Evolutionary conservation across 345 rosid genomes (phyloP), one percentile per base, ranked within the genome.

Genomic region (Populus deltoides): DNA sequence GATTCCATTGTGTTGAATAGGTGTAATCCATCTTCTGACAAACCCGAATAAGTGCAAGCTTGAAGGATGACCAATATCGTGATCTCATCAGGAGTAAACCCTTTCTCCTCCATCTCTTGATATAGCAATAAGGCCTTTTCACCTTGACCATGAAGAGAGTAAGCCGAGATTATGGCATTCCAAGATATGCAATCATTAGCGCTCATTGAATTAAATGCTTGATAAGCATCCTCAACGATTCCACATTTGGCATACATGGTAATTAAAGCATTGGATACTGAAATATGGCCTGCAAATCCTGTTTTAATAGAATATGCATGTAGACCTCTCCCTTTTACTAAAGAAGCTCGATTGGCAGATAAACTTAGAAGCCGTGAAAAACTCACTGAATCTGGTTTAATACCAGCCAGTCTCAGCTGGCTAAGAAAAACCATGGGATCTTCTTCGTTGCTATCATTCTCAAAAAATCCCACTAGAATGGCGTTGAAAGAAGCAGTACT

Each of bases 211-310:
- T 51, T 73, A 70, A 86, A 83, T 25, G 66, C 66, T 70, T 24
- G 76, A 79, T 65, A 59, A 22, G 83, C 82, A 53, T 74, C 77
- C 59, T 47, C 79, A 70, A 79, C 51, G 35, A 65, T 68, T 45
- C 82, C 86, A 80, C 84, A 84, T 77, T 83, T 83, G 68, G 89
- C 83, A 76, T 86, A 82, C 81, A 80, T 79, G 33, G 83, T 79
- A 51, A 86, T 71, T 51, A 83, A 67, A 51, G 85, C 75, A 80
- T 81, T 81, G 38, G 78, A 68, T 15, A 81, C 82, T 0, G 49
- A 27, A 57, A 53, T 22, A 74, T 81, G 74, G 5, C 78, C 39
- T 71, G 61, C 81, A 74, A 73, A 69, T 76, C 89, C 84, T 3
- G 79, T 72, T 71, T 86, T 83, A 43, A 81, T 9, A 39, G 81